A percentile compares a stretch with the other conserved stretches of the same genome.
Conservation (phyloP, 2,329 filamentous ascomycete genomes). For the Ampelomyces quisqualis region DNA sequence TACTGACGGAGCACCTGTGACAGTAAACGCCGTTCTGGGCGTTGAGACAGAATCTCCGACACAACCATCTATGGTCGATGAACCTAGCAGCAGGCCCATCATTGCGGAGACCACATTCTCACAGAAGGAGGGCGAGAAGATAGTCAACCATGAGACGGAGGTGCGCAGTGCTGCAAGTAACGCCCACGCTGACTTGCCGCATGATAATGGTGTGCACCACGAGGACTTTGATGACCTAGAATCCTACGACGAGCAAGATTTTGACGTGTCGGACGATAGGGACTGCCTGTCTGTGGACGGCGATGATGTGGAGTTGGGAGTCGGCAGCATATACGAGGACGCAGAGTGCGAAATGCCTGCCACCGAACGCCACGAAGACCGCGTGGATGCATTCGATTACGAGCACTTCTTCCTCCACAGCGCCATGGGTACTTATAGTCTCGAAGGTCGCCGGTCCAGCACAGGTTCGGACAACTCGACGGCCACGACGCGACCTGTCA, state of each 20-base stretch:
- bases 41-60: slow-evolving; percentile 30
- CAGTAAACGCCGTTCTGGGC: slow-evolving; percentile 34
- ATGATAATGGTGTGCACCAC: slow-evolving; percentile 30
- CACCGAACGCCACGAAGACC: slow-evolving; percentile 76
- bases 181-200: slow-evolving; percentile 3
- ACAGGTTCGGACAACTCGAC: slow-evolving; percentile 55
- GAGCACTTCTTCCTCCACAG: slow-evolving; percentile 94
- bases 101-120: slow-evolving; percentile 18
- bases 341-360: slow-evolving; percentile 44
- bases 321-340: slow-evolving; percentile 49
- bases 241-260: slow-evolving; percentile 29
- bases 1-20: slow-evolving; percentile 22
- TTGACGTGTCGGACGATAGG: slow-evolving; percentile 42
- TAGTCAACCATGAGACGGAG: slow-evolving; percentile 9
- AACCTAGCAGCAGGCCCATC: slow-evolving; percentile 7
- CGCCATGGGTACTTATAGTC: slow-evolving; percentile 76
- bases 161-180: slow-evolving; percentile 3
- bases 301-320: slow-evolving; percentile 23
- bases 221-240: slow-evolving; percentile 22
- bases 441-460: slow-evolving; percentile 56
- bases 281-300: slow-evolving; percentile 42
- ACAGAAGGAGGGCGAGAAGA: slow-evolving; percentile 20
- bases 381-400: slow-evolving; percentile 93
- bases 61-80: slow-evolving; percentile 24
- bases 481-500: slow-evolving; percentile 51